Conservation (phyloP, 1,284 basidiomycete genomes). For the Heterobasidion parviporum region DNA sequence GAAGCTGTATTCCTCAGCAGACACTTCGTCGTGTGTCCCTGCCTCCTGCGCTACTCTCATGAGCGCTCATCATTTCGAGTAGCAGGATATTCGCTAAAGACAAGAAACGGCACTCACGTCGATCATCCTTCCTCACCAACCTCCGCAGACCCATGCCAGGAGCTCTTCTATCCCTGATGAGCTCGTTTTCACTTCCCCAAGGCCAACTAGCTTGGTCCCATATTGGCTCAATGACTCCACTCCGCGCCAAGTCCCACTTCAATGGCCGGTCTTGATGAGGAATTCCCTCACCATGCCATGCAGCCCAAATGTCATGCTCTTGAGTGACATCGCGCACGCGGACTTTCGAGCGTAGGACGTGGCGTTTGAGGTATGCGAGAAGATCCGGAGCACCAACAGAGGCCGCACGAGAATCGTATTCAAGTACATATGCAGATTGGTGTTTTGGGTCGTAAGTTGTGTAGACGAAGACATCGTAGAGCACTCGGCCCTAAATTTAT, state of each 20-base stretch:
- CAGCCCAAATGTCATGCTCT: conserved; percentile 73
- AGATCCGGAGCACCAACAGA: conserved; percentile 49
- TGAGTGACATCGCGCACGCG: conserved; percentile 70
- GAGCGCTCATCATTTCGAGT: conserved; percentile 5
- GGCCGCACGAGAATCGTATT: conserved; percentile 47
- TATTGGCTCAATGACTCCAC: conserved; percentile 60
- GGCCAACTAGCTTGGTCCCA: conserved; percentile 50
- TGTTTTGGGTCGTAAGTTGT: conserved; percentile 41
- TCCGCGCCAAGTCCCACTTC: conserved; percentile 54
- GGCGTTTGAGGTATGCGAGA: conserved; percentile 67
- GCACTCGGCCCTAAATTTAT: conserved; percentile 67
- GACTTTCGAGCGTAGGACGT: conserved; percentile 87
- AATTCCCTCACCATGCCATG: conserved; percentile 47
- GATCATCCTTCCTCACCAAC: conserved; percentile 60
- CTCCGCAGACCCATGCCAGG: conserved; percentile 71
- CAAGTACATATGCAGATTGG: conserved; percentile 59
- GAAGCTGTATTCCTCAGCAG: conserved; percentile 57
- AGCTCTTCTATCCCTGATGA: conserved; percentile 66
- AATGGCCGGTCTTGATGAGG: conserved; percentile 22
- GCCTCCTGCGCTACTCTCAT: conserved; percentile 40
- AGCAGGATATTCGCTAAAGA: neutral
- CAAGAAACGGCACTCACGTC: conserved; percentile 46
- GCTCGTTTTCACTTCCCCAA: conserved; percentile 48
- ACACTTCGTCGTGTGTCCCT: conserved; percentile 43
- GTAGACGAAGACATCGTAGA: conserved; percentile 86